Evolutionary conservation across 441 rosid species (phyloP).

Genomic region (Pelargonium australe): DNA sequence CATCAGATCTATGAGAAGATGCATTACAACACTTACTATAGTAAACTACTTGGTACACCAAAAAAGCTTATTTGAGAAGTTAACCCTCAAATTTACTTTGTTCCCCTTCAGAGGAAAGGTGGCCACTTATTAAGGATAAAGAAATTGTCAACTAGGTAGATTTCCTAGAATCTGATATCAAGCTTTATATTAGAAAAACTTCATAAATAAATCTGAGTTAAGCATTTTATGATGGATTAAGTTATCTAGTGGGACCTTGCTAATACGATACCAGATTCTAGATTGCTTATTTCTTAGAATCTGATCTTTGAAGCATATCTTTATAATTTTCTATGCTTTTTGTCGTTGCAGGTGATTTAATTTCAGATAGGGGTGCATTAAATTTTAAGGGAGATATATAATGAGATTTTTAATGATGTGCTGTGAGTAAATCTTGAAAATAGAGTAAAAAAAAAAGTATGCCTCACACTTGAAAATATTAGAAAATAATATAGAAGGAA

Average conservation of each 20-base stretch:
- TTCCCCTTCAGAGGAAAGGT: not conserved
- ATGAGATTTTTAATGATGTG: not conserved
- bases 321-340: not conserved
- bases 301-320: not conserved
- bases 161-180: not conserved
- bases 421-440: not conserved
- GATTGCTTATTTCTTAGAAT: not conserved
- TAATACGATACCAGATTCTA: not conserved
- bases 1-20: too few species aligned
- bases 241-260: not conserved
- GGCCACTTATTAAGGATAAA: not conserved
- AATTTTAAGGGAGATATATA: not conserved
- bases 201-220: not conserved
- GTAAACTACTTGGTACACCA: too few species aligned
- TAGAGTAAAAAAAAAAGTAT: not conserved
- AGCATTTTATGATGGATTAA: not conserved
- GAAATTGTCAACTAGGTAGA: not conserved
- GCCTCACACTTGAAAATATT: not conserved
- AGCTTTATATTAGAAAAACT: not conserved
- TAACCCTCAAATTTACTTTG: not conserved
- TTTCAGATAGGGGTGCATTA: not conserved
- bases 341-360: not conserved
- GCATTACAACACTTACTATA: too few species aligned
- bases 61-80: too few species aligned
- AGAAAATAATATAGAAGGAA: not conserved